These are phyloP conservation scores for Phylloporus rhodoxanthus DNA, from an alignment of 768 basidiomycete species.

Conservation along the genomic window DNA sequence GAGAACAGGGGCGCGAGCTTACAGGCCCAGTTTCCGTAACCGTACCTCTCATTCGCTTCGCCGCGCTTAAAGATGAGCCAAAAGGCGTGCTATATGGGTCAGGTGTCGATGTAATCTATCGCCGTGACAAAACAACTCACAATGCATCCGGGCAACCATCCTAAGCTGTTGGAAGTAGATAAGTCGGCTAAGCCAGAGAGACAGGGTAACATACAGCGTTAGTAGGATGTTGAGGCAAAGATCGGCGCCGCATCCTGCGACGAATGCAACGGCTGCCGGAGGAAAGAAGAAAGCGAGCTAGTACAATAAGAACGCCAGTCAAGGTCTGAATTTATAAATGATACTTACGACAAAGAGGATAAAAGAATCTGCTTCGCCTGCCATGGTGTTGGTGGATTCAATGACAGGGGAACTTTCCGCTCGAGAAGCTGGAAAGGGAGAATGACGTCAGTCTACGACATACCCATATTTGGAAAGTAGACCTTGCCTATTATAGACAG, in stretches of 20 bases:
- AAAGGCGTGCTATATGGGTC: conserved; percentile 56
- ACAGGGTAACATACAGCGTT: conserved; percentile 51
- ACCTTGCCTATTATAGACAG: too few species aligned
- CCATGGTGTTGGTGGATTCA: conserved; percentile 8
- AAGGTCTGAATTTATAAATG: rapidly evolving
- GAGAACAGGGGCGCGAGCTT: neutral
- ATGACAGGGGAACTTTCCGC: neutral
- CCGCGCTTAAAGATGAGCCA: conserved; percentile 83
- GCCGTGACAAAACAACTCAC: conserved; percentile 24
- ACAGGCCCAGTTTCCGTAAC: conserved; percentile 23
- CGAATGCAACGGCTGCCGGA: conserved; percentile 66
- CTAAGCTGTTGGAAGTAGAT: conserved; percentile 42
- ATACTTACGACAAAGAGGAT: conserved; percentile 11
- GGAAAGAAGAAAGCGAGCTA: conserved; percentile 75
- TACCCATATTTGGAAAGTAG: conserved; percentile 18
- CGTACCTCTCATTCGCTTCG: conserved; percentile 58
- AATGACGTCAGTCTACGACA: conserved; percentile 21
- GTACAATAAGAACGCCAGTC: neutral
- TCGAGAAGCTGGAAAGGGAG: neutral
- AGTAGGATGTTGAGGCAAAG: conserved; percentile 75
- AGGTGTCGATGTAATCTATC: neutral
- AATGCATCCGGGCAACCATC: conserved; percentile 61
- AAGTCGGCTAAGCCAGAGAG: neutral
- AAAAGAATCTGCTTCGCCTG: conserved; percentile 6
- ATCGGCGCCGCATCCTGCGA: conserved; percentile 79